Conservation (phyloP, 345 rosid genomes). For the Firmiana major region DNA sequence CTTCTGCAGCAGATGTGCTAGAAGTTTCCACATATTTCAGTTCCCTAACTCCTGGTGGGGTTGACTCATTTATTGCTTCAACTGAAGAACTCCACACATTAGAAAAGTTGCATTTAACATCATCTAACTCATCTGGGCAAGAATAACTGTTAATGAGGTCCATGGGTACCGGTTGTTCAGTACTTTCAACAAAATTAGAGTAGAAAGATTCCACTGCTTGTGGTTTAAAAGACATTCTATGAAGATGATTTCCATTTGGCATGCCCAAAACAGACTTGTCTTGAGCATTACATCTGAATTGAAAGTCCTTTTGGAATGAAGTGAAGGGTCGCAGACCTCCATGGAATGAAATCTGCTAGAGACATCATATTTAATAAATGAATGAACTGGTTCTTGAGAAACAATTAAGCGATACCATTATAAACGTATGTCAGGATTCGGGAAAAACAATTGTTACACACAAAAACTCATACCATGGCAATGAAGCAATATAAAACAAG, state of each 20-base stretch:
- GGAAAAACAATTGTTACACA: neutral
- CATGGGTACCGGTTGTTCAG: slow-evolving; percentile 23
- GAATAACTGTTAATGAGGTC: slow-evolving; percentile 21
- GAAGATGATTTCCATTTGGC: slow-evolving; percentile 34
- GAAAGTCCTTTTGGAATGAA: slow-evolving; percentile 40
- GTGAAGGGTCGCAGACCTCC: slow-evolving; percentile 43
- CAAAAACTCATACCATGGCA: neutral
- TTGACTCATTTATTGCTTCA: slow-evolving; percentile 21
- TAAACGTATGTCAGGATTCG: neutral
- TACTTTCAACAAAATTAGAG: slow-evolving; percentile 33
- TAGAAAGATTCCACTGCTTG: slow-evolving; percentile 52
- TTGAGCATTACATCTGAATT: slow-evolving; percentile 37
- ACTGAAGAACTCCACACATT: slow-evolving; percentile 37
- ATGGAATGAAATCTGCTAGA: slow-evolving; percentile 49
- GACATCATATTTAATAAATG: slow-evolving; percentile 11
- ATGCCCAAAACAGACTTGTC: slow-evolving; percentile 37
- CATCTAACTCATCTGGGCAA: slow-evolving; percentile 29
- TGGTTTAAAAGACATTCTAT: slow-evolving; percentile 28
- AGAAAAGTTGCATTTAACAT: slow-evolving; percentile 31
- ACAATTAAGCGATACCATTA: neutral
- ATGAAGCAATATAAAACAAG: neutral
- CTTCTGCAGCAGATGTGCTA: slow-evolving; percentile 34
- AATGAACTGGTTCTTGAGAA: neutral
- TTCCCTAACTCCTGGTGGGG: slow-evolving; percentile 23
- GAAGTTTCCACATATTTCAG: slow-evolving; percentile 45